These are phyloP conservation scores for Penicillium crustosum DNA, from an alignment of 2,329 filamentous ascomycete genomes.

Conservation along the genomic window DNA sequence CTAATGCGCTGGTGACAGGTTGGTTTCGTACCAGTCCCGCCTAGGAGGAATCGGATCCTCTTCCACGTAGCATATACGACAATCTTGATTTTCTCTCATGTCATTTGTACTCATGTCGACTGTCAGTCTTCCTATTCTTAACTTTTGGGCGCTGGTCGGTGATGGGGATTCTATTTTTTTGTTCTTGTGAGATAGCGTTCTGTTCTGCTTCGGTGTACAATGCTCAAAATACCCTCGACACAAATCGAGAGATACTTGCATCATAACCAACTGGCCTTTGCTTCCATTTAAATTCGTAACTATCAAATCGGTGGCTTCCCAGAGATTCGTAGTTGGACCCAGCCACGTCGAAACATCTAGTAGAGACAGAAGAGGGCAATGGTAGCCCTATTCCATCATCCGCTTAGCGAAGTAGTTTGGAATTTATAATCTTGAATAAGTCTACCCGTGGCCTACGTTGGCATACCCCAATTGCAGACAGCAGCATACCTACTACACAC, in stretches of 20 bases:
- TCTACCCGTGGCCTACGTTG: neutral
- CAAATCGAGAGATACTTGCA: conserved; percentile 28
- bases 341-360: neutral
- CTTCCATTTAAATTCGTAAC: neutral
- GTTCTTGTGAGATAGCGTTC: conserved; percentile 26
- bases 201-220: conserved; percentile 34
- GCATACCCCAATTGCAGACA: neutral
- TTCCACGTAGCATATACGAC: conserved; percentile 23
- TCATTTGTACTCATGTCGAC: conserved; percentile 29
- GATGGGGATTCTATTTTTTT: conserved; percentile 13
- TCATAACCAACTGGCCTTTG: conserved; percentile 14
- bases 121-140: conserved; percentile 11
- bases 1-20: neutral
- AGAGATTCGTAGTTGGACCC: neutral
- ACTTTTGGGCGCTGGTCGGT: conserved; percentile 24
- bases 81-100: conserved; percentile 26
- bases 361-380: neutral
- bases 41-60: neutral
- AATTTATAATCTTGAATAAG: neutral
- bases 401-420: neutral
- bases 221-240: conserved; percentile 38
- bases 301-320: neutral
- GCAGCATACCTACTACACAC: too few species aligned
- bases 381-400: neutral
- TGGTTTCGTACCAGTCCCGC: neutral